Base-by-base conservation (phyloP, 495 filamentous ascomycete genomes). In the Sordaria brevicollis region DNA sequence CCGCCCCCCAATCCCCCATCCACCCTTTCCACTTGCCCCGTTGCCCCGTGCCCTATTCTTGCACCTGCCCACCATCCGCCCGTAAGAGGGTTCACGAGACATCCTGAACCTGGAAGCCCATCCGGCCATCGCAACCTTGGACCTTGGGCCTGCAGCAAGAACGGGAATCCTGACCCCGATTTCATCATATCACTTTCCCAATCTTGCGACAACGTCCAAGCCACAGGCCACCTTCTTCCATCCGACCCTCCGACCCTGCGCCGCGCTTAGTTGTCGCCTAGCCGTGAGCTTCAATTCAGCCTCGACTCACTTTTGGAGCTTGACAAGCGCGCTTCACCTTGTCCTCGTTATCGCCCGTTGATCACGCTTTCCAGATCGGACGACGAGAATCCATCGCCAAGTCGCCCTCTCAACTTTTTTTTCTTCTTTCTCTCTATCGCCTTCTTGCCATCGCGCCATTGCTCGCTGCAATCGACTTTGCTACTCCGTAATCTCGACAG, bases 101-200 rank as follows among this genome's bases (percentile, higher is more conserved):
- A 54, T 54, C 43, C 25, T 57, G 49, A 57, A 57, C 49, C 43
- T 57, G 21, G 43, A 57, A 57, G 21, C 43, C 72, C 67, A 69
- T 71, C 72, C 72, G 68, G 9, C 71, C 74, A 76, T 76, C 74
- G 74, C 74, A 75, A 76, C 76, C 76, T 78, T 78, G 73, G 69
- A 76, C 76, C 76, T 78, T 78, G 73, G 69, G 67, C 71, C 74
- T 73, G 72, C 73, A 73, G 73, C 65, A 35, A 25, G 49, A 57
- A 57, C 49, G 49, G 25, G 11, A 57, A 29, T 57, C 11, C 49
- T 57, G 11, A 57, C 49, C 49, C 25, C 49, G 49, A 57, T 57
- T 57, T 57, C 49, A 57, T 57, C 49, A 57, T 31, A 57, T 54
- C 43, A 54, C 19, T 25, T 49, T 54, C 43, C 41, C 41, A 49